Evolutionary conservation across 176 grass and related monocot genomes (phyloP).

Genomic region (Carex parvula): DNA sequence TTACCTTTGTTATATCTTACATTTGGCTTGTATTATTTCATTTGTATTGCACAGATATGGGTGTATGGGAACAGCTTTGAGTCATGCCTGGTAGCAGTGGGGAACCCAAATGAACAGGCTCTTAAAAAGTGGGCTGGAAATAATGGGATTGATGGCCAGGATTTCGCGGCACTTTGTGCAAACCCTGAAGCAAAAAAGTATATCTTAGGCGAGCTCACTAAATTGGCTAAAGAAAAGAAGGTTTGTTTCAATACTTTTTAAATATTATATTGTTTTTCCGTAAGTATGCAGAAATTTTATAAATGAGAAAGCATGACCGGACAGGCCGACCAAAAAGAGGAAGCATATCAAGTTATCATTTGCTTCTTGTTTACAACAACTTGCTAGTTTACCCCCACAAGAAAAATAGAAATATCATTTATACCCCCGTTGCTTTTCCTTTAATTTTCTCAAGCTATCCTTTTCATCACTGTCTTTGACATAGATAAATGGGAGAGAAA

Average conservation of each 20-base stretch:
- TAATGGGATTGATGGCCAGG: slow-evolving; percentile 40
- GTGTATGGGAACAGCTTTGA: slow-evolving; percentile 95
- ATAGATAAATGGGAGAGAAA: neutral
- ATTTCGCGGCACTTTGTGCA: slow-evolving; percentile 45
- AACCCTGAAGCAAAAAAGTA: slow-evolving; percentile 61
- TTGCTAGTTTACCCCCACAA: neutral
- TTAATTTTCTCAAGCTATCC: neutral
- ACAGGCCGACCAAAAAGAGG: neutral
- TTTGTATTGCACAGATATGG: slow-evolving; percentile 79
- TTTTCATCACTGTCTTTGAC: neutral
- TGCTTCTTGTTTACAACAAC: neutral
- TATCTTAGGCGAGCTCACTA: slow-evolving; percentile 54
- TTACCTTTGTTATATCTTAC: neutral
- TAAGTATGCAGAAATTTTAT: neutral
- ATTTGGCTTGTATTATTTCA: slow-evolving; percentile 13
- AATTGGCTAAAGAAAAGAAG: slow-evolving; percentile 78
- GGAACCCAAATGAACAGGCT: slow-evolving; percentile 69
- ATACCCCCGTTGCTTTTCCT: neutral
- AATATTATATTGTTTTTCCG: neutral
- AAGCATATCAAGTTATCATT: neutral
- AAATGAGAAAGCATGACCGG: neutral
- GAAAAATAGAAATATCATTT: neutral
- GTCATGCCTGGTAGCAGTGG: slow-evolving; percentile 63
- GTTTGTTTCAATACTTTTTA: slow-evolving; percentile 26
- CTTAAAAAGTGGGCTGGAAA: slow-evolving; percentile 62